Conservation (phyloP, 2,329 filamentous ascomycete species). For the Aspergillus puulaauensis region DNA sequence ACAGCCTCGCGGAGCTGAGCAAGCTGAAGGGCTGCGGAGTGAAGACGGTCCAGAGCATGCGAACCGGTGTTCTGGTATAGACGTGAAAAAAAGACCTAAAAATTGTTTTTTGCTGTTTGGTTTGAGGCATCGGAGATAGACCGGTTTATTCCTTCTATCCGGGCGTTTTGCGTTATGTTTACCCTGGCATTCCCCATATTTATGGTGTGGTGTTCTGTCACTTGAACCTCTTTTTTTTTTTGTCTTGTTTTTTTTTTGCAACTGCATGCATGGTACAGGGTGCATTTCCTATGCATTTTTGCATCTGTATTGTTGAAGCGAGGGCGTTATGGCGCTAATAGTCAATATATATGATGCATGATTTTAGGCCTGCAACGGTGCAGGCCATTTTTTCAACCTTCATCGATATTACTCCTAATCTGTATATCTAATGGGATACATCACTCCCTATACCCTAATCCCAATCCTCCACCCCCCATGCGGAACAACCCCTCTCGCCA, state of each 20-base stretch:
- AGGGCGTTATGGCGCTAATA: slow-evolving; percentile 11
- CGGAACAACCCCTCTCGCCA: slow-evolving; percentile 21
- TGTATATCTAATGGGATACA: not conserved
- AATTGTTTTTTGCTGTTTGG: not conserved
- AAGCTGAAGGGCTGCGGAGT: slow-evolving; percentile 46
- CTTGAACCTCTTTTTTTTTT: not conserved
- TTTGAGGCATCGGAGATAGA: not conserved
- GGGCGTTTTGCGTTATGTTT: not conserved
- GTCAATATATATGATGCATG: not conserved
- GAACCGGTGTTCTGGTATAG: slow-evolving; percentile 41
- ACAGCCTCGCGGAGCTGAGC: slow-evolving; percentile 41
- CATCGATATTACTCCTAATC: not conserved
- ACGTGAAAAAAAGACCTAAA: not conserved
- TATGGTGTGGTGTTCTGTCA: not conserved
- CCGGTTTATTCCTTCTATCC: not conserved
- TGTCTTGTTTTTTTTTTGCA: not conserved
- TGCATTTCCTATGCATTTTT: slow-evolving; percentile 1
- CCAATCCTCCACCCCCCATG: slow-evolving; percentile 22
- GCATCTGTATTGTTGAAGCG: slow-evolving; percentile 7
- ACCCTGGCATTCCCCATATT: slow-evolving; percentile 2
- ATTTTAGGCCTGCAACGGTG: not conserved
- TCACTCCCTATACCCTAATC: slow-evolving; percentile 17
- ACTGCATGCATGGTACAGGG: slow-evolving; percentile 1
- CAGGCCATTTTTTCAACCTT: not conserved
- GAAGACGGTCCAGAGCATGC: slow-evolving; percentile 49